Conservation (phyloP, 2,329 filamentous ascomycete genomes). For the Phaeophleospora eucalypticola region DNA sequence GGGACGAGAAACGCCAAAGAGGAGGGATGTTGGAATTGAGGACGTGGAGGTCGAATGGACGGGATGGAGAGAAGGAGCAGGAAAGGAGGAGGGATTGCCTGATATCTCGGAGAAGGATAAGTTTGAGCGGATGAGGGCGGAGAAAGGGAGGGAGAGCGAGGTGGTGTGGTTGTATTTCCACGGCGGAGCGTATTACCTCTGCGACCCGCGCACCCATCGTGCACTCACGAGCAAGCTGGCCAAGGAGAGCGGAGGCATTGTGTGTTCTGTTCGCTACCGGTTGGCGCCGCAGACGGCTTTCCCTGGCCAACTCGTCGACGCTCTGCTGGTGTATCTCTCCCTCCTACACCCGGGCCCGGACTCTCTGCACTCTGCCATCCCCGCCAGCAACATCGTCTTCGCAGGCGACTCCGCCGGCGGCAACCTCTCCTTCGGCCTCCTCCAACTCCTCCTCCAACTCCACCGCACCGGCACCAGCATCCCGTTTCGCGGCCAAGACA, state of each 20-base stretch:
- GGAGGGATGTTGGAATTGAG: constrained; percentile 49
- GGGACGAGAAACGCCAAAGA: constrained; percentile 39
- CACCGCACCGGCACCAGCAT: constrained; percentile 42
- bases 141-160: constrained; percentile 51
- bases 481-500: constrained; percentile 57
- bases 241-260: constrained; percentile 61
- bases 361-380: constrained; percentile 62
- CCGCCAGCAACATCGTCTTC: constrained; percentile 64
- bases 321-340: constrained; percentile 66
- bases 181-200: constrained; percentile 69
- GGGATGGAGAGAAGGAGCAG: constrained; percentile 58
- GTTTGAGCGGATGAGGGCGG: constrained; percentile 64
- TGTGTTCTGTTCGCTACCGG: constrained; percentile 69
- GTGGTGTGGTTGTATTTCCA: constrained; percentile 70
- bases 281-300: constrained; percentile 72
- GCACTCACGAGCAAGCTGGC: constrained; percentile 57
- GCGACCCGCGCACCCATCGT: constrained; percentile 67
- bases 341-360: constrained; percentile 67
- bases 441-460: constrained; percentile 66
- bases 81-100: constrained; percentile 49
- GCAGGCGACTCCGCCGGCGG: constrained; percentile 74
- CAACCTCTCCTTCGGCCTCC: constrained; percentile 62
- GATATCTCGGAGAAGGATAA: constrained; percentile 59
- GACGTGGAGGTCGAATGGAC: constrained; percentile 72
- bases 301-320: constrained; percentile 69